Conservation (phyloP, 2,329 filamentous ascomycete species). For the Aspergillus quadrilineatus region DNA sequence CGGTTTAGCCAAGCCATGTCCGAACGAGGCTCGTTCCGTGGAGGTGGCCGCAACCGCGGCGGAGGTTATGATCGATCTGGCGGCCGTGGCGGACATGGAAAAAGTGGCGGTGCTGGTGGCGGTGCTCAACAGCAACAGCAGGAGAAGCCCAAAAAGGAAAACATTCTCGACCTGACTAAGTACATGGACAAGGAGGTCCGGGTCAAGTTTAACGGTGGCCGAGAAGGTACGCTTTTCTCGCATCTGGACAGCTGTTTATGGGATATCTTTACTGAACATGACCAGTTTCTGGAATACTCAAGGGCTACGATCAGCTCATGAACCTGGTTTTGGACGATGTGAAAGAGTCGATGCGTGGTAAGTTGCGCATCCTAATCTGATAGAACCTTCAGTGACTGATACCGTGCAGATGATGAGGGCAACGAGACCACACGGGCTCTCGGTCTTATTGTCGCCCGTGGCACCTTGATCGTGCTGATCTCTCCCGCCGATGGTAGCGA, state of each 20-base stretch:
- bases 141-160: conserved; percentile 94
- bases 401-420: conserved; percentile 76
- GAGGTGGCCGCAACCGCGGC: conserved; percentile 43
- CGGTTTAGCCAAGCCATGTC: conserved; percentile 33
- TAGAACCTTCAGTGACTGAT: not conserved
- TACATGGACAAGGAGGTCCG: conserved; percentile 96
- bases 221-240: conserved; percentile 64
- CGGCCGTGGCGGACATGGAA: conserved; percentile 44
- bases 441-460: conserved; percentile 84
- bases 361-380: conserved; percentile 23
- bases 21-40: conserved; percentile 56
- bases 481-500: conserved; percentile 93
- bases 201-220: conserved; percentile 94
- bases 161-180: conserved; percentile 90
- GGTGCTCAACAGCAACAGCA: conserved; percentile 49
- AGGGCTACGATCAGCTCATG: conserved; percentile 97
- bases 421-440: conserved; percentile 79
- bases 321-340: conserved; percentile 96
- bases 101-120: conserved; percentile 50
- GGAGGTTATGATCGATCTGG: conserved; percentile 45
- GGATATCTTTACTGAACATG: conserved; percentile 4
- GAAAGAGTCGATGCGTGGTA: conserved; percentile 84
- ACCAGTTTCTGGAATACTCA: conserved; percentile 79
- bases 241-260: not conserved
- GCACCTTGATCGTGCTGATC: conserved; percentile 88